Evolutionary conservation across 2,329 filamentous ascomycete species (phyloP), one percentile per base, ranked within the genome.

Genomic region (Corniculantispora saksenae): DNA sequence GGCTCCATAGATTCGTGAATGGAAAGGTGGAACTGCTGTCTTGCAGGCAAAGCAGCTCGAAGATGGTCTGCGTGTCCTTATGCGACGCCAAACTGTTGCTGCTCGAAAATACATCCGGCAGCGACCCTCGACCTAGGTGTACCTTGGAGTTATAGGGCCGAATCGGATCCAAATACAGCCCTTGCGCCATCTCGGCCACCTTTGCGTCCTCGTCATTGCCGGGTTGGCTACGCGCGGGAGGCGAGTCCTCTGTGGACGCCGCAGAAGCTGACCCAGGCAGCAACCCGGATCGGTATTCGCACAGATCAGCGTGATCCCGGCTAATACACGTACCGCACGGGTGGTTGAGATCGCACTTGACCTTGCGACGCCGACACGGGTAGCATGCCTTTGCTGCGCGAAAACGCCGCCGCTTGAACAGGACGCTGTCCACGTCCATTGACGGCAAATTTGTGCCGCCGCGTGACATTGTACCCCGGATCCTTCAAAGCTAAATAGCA

Each of bases 41-140:
- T 29, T 57, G 54, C n/a, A 57, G n/a, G 29, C 54, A 57, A 23
- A 57, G 54, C 17, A 57, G 27, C n/a, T 57, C 54, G 29, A 57
- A 57, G 2, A 57, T 57, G 8, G 54, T 57, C 29, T 57, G 54
- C 3, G 54, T n/a, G 32, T 57, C 29, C 8, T n/a, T 21, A 38
- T 40, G 32, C 54, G 38, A n/a, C 54, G 32, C 32, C 6, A 29
- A 21, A 6, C n/a, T 12, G 29, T 35, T 35, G 38, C 25, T 19
- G 12, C 29, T 23, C 12, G 54, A 40, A 17, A 57, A 21, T 8
- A 57, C 21, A 9, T 35, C 29, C 3, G 54, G 54, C 27, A 57
- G 54, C 23, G 54, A 57, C 38, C 29, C 54, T 29, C 29, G 54
- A n/a, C 54, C 54, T 8, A 57, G 32, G 27, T 57, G 54, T 6